These are phyloP conservation scores for Euptelea pleiosperma DNA, from an alignment of 164 flowering plant species.

Conservation along the genomic window DNA sequence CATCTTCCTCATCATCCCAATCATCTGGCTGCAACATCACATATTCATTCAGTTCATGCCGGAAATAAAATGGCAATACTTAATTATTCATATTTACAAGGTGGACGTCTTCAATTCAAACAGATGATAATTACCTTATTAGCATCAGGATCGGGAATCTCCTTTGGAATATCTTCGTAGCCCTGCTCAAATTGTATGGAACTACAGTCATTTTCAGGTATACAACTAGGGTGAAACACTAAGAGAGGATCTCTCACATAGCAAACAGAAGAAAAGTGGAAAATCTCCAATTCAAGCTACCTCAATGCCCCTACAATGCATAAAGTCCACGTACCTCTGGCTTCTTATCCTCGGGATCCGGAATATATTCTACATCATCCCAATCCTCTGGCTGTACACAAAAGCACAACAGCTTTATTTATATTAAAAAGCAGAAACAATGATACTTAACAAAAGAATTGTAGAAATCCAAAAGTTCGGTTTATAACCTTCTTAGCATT, in stretches of 20 bases:
- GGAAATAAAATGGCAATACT: neutral
- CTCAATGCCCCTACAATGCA: neutral
- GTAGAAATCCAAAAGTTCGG: neutral
- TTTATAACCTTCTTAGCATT: conserved; percentile 42
- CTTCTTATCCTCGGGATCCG: conserved; percentile 42
- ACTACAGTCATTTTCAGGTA: too few species aligned
- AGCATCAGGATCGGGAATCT: conserved; percentile 53
- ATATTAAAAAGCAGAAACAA: too few species aligned
- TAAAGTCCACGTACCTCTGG: conserved; percentile 33
- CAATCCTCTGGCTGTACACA: conserved; percentile 45
- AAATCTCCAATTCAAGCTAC: too few species aligned
- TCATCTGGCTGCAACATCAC: conserved; percentile 37
- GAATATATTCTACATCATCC: conserved; percentile 47
- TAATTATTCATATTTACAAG: neutral
- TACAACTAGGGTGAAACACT: neutral
- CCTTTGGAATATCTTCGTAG: conserved; percentile 49
- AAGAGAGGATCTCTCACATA: too few species aligned
- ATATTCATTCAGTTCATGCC: neutral
- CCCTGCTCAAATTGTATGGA: conserved; percentile 30
- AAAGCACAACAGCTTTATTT: too few species aligned
- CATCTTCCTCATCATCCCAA: conserved; percentile 71
- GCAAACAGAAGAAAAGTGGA: neutral
- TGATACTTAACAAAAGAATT: too few species aligned
- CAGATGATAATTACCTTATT: conserved; percentile 37
- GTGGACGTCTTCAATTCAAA: neutral